phyloP scores from a whole-genome alignment of 106 monocot genomes.

The Allium fistulosum region DNA sequence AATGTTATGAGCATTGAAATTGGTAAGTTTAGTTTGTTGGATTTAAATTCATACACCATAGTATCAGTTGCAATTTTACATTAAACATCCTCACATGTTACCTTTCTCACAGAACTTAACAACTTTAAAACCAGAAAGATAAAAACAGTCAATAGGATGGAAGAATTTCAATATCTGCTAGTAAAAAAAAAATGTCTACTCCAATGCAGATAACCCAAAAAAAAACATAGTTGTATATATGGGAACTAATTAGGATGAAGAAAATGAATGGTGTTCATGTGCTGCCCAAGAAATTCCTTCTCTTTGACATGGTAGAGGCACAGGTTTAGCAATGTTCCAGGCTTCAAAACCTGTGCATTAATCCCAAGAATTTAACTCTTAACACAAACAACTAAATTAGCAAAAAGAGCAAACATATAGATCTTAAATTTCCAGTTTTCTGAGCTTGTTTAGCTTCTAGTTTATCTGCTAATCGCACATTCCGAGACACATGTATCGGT shows the following conservation, averaged over 20 bases:
- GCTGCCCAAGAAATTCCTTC: constrained; percentile 69
- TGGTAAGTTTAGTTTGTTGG: too few relatives aligned
- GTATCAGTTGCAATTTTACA: too few relatives aligned
- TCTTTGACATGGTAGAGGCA: constrained; percentile 74
- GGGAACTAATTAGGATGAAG: constrained; percentile 1
- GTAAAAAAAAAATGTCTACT: too few relatives aligned
- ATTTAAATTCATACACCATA: too few relatives aligned
- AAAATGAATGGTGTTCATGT: constrained; percentile 29
- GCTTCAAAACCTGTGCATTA: constrained; percentile 78
- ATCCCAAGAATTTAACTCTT: constrained; percentile 22
- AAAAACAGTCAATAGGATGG: too few relatives aligned
- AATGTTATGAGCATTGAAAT: too few relatives aligned
- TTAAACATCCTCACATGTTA: too few relatives aligned
- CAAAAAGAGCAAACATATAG: constrained; percentile 21
- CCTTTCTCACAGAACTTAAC: too few relatives aligned
- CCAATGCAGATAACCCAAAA: too few relatives aligned
- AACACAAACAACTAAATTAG: background rate
- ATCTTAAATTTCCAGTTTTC: constrained; percentile 31
- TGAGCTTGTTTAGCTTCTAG: constrained; percentile 9
- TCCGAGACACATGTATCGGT: constrained; percentile 5
- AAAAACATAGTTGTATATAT: too few relatives aligned
- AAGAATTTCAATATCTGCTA: too few relatives aligned
- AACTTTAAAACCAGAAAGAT: too few relatives aligned
- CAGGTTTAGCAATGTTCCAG: constrained; percentile 81
- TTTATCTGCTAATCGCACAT: background rate